Evolutionary conservation across 2,329 filamentous ascomycete species (phyloP), one percentile per base, ranked within the genome.

Genomic region (Sarocladium brachiariae): DNA sequence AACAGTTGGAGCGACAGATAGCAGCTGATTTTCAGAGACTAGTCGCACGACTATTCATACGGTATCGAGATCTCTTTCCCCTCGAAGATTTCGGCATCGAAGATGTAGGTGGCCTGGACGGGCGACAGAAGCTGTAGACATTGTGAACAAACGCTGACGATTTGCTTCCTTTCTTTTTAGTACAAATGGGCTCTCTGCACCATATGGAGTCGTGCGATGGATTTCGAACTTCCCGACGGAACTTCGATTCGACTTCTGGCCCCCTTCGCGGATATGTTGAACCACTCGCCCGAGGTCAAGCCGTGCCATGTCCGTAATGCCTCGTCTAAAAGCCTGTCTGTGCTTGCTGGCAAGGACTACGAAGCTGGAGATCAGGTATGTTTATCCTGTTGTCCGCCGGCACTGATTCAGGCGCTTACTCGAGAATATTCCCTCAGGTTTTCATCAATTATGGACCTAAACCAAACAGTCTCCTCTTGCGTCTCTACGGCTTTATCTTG

Each of bases 201-300:
- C 27, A 13, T 30, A 30, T 30, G 27, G 27, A 30, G 27, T 61
- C 65, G 65, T 56, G 62, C 56, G 37, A 67, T 68, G 63, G 61
- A 65, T 54, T 65, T 67, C 13, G 13, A 30, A 30, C 13, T 30
- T 30, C 27, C 27, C 27, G 27, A 30, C 13, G 27, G 27, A 30
- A 30, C 27, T 30, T 30, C 27, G 27, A 30, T 30, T 30, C 27
- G 7, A 30, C 27, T 58, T 54, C 49, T 67, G 52, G 63, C 63
- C 47, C 65, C 64, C 30, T 65, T 66, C 39, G 64, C 65, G 48
- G 64, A 67, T 54, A 67, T 67, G 65, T 54, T 67, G 47, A 66
- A 67, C 57, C 65, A 67, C 59, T 63, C 61, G 16, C 53, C 57
- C 54, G 59, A 63, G 24, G 62, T 61, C 30, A 59, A 60, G 58